Base-by-base conservation (phyloP, 371 early-diverging fungal species). In the Dichotomocladium elegans region DNA sequence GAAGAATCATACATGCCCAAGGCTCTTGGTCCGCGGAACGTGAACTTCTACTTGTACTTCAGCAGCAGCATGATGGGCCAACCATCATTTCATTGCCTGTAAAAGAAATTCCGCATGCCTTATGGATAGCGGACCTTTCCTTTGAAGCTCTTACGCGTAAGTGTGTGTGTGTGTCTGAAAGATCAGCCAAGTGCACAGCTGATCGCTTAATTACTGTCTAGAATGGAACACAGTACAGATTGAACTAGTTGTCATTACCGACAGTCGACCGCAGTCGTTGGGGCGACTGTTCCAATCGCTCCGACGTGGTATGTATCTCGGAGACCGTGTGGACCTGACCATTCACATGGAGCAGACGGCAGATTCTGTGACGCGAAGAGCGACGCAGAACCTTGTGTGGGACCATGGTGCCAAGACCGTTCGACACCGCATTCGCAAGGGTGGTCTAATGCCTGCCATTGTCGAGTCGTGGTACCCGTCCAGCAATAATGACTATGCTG, bases 391-490 rank as follows among this genome's bases (percentile, higher is more conserved):
- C 2, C 74, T 72, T 47, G 44, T 61, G 6, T 84, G 82, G 79
- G 44, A 50, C 6, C 67, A 72, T 47, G 85, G 85, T 2, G 43
- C 55, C 26, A 79, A 80, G 56, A 68, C 57, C 17, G 51, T 84
- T 44, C 50, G 81, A 15, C 82, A 82, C 51, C 79, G 85, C 19
- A 74, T 83, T 25, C 68, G 66, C 27, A 75, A 81, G 56, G 85
- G 82, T 17, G 85, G 85, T 12, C 55, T 84, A 25, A 74, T 84
- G 72, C 68, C 82, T 47, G 83, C 83, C 4, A 78, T 84, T 31
- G 79, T 80, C 0, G 85, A 84, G 55, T 75, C 82, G 0, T 84
- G 82, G 84, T 83, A 81, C 49, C 84, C 85, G 8, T 54, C 53
- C 26, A 68, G 66, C 19, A 60, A 81, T 24, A 42, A 84, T 47